Percentiles rank a stretch among this genome's conserved stretches.
phyloP scores from a whole-genome alignment of 2,329 filamentous ascomycete genomes.

The Cladophialophora bantiana region DNA sequence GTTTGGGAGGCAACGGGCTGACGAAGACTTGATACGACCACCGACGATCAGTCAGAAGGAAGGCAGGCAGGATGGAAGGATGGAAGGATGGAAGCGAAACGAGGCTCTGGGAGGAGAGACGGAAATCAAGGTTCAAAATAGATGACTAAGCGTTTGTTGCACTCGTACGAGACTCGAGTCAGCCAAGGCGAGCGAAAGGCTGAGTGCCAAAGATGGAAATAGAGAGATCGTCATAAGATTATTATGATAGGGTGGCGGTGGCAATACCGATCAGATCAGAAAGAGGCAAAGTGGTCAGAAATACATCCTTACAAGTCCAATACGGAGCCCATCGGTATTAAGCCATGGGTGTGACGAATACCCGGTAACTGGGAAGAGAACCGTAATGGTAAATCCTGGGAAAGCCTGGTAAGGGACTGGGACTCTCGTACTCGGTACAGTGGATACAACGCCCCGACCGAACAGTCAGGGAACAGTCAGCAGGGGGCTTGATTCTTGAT shows the following conservation, averaged over 20 bases:
- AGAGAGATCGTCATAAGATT: background rate
- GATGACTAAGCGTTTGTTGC: background rate
- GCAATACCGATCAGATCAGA: background rate
- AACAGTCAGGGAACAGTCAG: constrained; percentile 35
- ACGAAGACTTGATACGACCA: background rate
- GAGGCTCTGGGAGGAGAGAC: background rate
- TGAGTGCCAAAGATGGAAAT: background rate
- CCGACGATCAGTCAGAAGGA: background rate
- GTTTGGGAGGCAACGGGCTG: background rate
- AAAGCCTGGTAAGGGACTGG: too few relatives aligned
- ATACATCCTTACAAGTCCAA: too few relatives aligned
- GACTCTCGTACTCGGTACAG: too few relatives aligned
- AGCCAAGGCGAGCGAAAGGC: too few relatives aligned
- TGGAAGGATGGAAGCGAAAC: background rate
- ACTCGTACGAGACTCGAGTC: too few relatives aligned
- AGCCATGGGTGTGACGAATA: too few relatives aligned
- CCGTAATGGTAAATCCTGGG: background rate
- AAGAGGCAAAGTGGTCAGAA: background rate
- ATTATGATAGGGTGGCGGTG: constrained; percentile 5
- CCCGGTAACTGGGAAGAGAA: too few relatives aligned
- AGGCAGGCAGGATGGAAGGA: background rate
- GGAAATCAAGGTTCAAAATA: constrained; percentile 6
- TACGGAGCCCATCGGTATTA: too few relatives aligned
- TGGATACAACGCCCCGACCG: constrained; percentile 7
- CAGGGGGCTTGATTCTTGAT: background rate